These are phyloP conservation scores for Eucommia ulmoides DNA, from an alignment of 257 asterid species.

Conservation along the genomic window DNA sequence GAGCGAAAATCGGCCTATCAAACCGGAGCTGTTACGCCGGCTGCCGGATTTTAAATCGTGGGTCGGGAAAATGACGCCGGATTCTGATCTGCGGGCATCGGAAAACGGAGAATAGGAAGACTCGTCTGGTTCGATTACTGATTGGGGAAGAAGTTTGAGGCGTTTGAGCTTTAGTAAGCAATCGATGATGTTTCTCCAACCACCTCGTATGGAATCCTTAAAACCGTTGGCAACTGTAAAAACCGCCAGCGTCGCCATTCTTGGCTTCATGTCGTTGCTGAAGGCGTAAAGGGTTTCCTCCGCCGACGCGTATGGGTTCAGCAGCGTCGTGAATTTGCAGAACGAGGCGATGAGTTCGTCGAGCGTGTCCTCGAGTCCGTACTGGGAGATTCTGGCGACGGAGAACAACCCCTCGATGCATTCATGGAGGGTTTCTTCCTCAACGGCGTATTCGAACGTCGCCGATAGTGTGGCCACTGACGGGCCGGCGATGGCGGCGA, in stretches of 20 bases:
- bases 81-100: constrained; percentile 13
- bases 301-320: constrained; percentile 68
- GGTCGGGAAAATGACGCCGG: constrained; percentile 15
- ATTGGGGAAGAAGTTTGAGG: constrained; percentile 76
- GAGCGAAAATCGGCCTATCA: constrained; percentile 47
- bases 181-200: constrained; percentile 88
- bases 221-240: constrained; percentile 71
- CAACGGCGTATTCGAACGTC: constrained; percentile 71
- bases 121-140: constrained; percentile 42
- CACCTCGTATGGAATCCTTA: constrained; percentile 65
- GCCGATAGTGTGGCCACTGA: constrained; percentile 78
- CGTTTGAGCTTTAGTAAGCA: constrained; percentile 81
- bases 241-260: constrained; percentile 81
- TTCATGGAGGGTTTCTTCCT: constrained; percentile 73
- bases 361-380: constrained; percentile 70
- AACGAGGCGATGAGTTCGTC: constrained; percentile 76
- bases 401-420: constrained; percentile 77
- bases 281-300: constrained; percentile 78
- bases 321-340: constrained; percentile 72
- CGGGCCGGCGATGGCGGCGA: constrained; percentile 81
- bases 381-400: constrained; percentile 70
- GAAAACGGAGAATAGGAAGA: constrained; percentile 5
- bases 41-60: constrained; percentile 27
- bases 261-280: constrained; percentile 79
- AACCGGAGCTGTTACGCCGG: constrained; percentile 26